These are phyloP conservation scores for Neofusicoccum sp. DNA, from an alignment of 2,329 filamentous ascomycete genomes.

Conservation along the genomic window DNA sequence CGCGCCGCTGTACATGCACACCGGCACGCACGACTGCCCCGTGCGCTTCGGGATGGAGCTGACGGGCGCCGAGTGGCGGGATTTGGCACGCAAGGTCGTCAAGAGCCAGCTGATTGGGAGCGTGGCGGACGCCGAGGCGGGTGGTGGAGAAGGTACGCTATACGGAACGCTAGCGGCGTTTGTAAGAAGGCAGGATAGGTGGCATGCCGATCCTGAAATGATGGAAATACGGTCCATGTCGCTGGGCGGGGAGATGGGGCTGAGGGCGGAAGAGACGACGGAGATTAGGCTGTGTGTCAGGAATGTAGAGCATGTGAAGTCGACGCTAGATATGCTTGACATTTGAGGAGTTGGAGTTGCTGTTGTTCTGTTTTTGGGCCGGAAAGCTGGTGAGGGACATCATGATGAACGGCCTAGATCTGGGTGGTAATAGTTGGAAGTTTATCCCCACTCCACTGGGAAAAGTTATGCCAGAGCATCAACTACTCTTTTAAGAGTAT, in stretches of 20 bases:
- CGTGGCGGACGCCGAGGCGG: neutral
- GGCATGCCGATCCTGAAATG: slow-evolving; percentile 33
- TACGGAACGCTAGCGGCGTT: slow-evolving; percentile 37
- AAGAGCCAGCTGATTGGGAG: slow-evolving; percentile 44
- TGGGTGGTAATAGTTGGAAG: neutral
- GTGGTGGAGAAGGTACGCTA: slow-evolving; percentile 32
- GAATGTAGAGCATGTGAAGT: slow-evolving; percentile 3
- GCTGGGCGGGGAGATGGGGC: neutral
- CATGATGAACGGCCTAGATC: neutral
- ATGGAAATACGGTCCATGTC: neutral
- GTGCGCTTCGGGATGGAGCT: slow-evolving; percentile 47
- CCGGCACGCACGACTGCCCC: slow-evolving; percentile 42
- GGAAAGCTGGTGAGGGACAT: too few relatives aligned
- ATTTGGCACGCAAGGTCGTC: slow-evolving; percentile 46
- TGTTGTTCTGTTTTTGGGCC: too few relatives aligned
- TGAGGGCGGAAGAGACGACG: neutral
- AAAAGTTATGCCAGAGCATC: neutral
- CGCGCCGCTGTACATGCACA: slow-evolving; percentile 42
- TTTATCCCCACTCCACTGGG: neutral
- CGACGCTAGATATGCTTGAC: neutral
- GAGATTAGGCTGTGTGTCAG: slow-evolving; percentile 7
- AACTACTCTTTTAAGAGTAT: neutral
- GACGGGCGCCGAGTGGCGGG: slow-evolving; percentile 43
- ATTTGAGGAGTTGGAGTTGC: neutral
- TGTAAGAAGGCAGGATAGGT: slow-evolving; percentile 42